A percentile compares a stretch with the other conserved stretches of the same genome.
Conservation (phyloP, 2,329 filamentous ascomycete species). For the Cadophora sp. region DNA sequence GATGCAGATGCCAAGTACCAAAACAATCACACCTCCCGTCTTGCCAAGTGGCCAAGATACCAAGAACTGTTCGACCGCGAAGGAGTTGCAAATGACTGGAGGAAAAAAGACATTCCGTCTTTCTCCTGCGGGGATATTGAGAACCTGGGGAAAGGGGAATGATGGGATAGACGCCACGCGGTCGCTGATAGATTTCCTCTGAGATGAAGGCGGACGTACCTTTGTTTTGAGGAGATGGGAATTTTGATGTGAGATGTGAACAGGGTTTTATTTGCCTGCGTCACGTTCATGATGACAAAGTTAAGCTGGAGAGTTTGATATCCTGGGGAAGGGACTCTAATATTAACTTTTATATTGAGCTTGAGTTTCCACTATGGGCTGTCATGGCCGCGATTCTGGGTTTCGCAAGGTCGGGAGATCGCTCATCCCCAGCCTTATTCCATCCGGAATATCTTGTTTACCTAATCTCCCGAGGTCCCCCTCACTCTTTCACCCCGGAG, state of each 20-base stretch:
- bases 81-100: slow-evolving; percentile 10
- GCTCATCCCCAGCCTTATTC: not conserved
- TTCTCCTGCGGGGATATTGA: not conserved
- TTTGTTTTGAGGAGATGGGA: not conserved
- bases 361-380: no score
- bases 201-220: not conserved
- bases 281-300: no score
- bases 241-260: no score
- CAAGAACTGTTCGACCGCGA: slow-evolving; percentile 2
- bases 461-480: not conserved
- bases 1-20: not conserved
- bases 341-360: not conserved
- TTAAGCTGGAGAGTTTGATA: not conserved
- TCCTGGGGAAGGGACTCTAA: not conserved
- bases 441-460: slow-evolving; percentile 11
- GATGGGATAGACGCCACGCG: not conserved
- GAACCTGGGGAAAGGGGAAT: not conserved
- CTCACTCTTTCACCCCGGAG: slow-evolving; percentile 2
- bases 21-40: not conserved
- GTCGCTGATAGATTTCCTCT: not conserved
- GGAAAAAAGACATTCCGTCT: slow-evolving; percentile 9
- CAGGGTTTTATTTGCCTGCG: no score
- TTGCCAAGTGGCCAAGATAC: slow-evolving; percentile 12
- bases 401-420: not conserved
- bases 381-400: not conserved